Base-by-base conservation (phyloP, 768 basidiomycete genomes). In the Suillus fuscotomentosus region DNA sequence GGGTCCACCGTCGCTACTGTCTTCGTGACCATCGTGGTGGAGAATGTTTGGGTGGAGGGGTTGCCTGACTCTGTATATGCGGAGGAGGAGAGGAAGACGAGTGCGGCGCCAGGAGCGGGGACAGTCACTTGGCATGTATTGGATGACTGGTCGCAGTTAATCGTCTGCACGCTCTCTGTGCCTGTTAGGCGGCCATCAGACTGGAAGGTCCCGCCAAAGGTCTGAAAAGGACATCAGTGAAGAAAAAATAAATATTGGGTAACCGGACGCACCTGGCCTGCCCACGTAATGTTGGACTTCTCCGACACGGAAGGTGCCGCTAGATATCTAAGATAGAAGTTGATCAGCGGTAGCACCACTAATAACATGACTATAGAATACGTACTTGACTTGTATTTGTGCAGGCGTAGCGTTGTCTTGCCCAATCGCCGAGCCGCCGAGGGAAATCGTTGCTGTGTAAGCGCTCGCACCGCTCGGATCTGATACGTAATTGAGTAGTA, bases 271-370 rank as follows among this genome's bases (percentile, higher is more conserved):
- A 81, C 80, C 73, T 84, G 83, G 14, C 79, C 79, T 0, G 81
- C 83, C 83, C 83, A 85, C 6, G 79, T 81, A 68, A 84, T 81
- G 66, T 82, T 78, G 63, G 71, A 72, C 67, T 83, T 80, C 68
- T 81, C 79, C 0, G 78, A 68, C 1, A 82, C 79, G 5, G 74
- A 74, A 2, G 77, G 70, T 8, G 83, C 81, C 5, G 50, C 61
- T 24, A 79, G 69, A 60, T 76, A 80, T 67, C 76, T 75, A 51
- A 17, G 39, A 50, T n/a, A 6, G 8, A 20, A 5, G 39, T 24
- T n/a, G 5, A 5, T 39, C 9, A 66, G 62, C 43, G 41, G 11
- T 3, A 15, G 15, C 11, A 22, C 10, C 39, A 22, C 22, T 24
- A 0, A 10, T 39, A 11, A 17, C 9, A 27, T 57, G 1, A 41